Conservation (phyloP, 495 filamentous ascomycete species). For the Aspergillus biplanus region DNA sequence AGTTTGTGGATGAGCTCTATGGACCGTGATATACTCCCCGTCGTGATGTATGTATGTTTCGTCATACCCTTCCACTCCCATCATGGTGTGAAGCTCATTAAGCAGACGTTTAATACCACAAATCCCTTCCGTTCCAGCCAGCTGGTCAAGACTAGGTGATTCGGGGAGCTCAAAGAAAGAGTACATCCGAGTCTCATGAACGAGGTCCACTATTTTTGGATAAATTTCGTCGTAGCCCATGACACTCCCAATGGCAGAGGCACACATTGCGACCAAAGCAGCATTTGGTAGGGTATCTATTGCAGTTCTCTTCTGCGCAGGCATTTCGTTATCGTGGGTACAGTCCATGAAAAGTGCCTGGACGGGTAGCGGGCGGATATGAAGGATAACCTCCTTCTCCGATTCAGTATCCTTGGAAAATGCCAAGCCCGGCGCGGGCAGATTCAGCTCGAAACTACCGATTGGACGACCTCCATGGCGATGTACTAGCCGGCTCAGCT, state of each 20-base stretch:
- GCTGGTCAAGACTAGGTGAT: slow-evolving; percentile 56
- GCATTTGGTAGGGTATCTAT: slow-evolving; percentile 95
- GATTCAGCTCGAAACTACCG: slow-evolving; percentile 89
- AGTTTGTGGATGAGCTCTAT: slow-evolving; percentile 87
- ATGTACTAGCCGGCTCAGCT: slow-evolving; percentile 90
- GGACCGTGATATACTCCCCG: slow-evolving; percentile 92
- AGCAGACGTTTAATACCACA: slow-evolving; percentile 86
- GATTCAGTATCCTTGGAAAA: slow-evolving; percentile 41
- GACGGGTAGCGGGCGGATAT: slow-evolving; percentile 78
- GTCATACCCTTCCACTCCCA: slow-evolving; percentile 91
- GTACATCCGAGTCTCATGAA: slow-evolving; percentile 84
- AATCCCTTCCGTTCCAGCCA: slow-evolving; percentile 72
- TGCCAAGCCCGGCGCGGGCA: slow-evolving; percentile 47
- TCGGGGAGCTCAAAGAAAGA: slow-evolving; percentile 66
- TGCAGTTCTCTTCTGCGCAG: slow-evolving; percentile 93
- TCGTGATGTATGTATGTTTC: slow-evolving; percentile 98
- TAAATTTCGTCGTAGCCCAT: slow-evolving; percentile 99
- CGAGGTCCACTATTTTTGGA: slow-evolving; percentile 86
- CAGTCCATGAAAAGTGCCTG: slow-evolving; percentile 99
- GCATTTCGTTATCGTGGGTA: slow-evolving; percentile 97
- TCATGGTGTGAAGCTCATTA: slow-evolving; percentile 88
- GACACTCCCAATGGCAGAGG: slow-evolving; percentile 89
- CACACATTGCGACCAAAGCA: slow-evolving; percentile 93
- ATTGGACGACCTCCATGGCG: slow-evolving; percentile 93
- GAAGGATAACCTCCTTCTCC: slow-evolving; percentile 63